phyloP scores from a whole-genome alignment of 441 rosid genomes.

The Geranium incanum region DNA sequence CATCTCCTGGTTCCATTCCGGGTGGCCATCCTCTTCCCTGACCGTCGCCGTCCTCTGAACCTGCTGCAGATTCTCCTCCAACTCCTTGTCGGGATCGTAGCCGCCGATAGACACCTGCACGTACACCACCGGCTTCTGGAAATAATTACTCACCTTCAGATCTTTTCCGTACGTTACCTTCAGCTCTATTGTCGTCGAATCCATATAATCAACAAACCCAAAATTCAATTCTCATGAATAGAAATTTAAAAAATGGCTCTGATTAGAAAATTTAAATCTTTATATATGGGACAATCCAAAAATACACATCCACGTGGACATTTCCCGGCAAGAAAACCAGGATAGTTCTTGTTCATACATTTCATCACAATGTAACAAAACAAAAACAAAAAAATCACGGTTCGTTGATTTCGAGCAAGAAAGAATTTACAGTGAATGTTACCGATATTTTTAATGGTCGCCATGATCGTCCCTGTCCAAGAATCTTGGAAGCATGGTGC shows the following conservation, averaged over 20 bases:
- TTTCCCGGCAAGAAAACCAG: neutral
- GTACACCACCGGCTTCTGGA: constrained; percentile 47
- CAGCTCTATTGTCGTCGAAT: constrained; percentile 10
- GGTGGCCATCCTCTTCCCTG: constrained; percentile 43
- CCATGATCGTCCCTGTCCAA: constrained; percentile 15
- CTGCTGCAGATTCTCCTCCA: constrained; percentile 24
- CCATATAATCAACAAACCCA: neutral
- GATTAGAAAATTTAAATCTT: neutral
- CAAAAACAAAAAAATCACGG: neutral
- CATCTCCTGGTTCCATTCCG: constrained; percentile 52
- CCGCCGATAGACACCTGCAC: constrained; percentile 30
- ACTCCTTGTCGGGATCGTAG: constrained; percentile 29
- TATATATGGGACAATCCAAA: neutral
- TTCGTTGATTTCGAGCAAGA: neutral
- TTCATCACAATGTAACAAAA: neutral
- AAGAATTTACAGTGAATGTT: neutral
- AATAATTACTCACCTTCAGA: constrained; percentile 49
- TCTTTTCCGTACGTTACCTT: constrained; percentile 36
- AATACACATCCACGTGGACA: neutral
- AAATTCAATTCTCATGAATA: neutral
- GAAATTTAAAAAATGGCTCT: neutral
- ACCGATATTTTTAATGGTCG: neutral
- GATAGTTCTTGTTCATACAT: neutral
- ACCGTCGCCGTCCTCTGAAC: constrained; percentile 36
- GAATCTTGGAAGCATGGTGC: constrained; percentile 32